Conservation (phyloP, 2,329 filamentous ascomycete species). For the Arthrinium phaeospermum region DNA sequence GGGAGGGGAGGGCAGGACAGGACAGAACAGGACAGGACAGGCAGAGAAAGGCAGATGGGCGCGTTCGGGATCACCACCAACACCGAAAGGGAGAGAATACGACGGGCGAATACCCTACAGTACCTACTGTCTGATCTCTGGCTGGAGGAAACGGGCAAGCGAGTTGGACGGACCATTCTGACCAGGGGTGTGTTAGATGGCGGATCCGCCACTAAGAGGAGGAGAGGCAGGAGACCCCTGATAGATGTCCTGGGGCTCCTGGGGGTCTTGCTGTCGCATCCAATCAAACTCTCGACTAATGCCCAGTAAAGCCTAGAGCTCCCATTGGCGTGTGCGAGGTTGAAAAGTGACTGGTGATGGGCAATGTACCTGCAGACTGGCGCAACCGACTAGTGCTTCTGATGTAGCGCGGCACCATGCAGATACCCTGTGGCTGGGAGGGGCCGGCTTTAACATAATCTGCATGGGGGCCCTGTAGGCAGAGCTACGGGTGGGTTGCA, state of each 20-base stretch:
- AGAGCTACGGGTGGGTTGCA: not conserved
- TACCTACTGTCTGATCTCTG: not conserved
- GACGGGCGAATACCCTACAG: not conserved
- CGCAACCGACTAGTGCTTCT: not conserved
- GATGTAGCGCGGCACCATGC: slow-evolving; percentile 11
- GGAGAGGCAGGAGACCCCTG: slow-evolving; percentile 2
- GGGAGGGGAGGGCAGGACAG: not conserved
- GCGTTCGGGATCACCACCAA: slow-evolving; percentile 1
- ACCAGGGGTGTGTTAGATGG: slow-evolving; percentile 2
- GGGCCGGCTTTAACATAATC: slow-evolving; percentile 1
- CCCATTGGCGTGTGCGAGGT: not conserved
- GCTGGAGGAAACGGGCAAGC: not conserved
- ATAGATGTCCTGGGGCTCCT: not conserved
- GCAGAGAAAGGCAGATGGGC: not conserved
- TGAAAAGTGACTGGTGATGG: not conserved
- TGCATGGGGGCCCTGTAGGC: not conserved
- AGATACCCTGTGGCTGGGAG: not conserved
- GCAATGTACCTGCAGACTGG: slow-evolving; percentile 10
- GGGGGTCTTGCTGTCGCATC: not conserved
- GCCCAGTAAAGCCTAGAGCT: slow-evolving; percentile 2
- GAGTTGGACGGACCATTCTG: not conserved
- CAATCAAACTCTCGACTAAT: not conserved
- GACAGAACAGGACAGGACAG: no score
- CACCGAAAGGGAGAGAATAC: not conserved
- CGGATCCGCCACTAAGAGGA: not conserved